These are phyloP conservation scores for Paraphysoderma sedebokerense DNA, from an alignment of 371 early-diverging fungal species.

Conservation along the genomic window DNA sequence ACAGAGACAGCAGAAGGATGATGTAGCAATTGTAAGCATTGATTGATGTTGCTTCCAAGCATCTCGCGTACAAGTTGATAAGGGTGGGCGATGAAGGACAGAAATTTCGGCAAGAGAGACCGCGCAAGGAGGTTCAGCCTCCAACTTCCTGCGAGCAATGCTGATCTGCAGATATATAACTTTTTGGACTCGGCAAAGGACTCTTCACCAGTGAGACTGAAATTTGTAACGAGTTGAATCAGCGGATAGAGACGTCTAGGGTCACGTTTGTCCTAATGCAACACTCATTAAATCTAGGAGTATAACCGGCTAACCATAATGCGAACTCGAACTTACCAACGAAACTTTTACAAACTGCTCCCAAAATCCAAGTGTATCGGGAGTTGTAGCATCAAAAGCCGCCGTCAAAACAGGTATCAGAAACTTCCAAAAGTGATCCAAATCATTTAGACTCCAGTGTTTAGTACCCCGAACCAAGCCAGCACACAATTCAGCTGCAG, in stretches of 20 bases:
- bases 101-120: constrained; percentile 25
- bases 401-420: constrained; percentile 27
- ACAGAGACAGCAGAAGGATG: constrained; percentile 35
- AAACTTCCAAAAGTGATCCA: constrained; percentile 40
- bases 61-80: constrained; percentile 78
- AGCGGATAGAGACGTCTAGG: constrained; percentile 61
- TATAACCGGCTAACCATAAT: neutral
- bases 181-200: constrained; percentile 70
- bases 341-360: constrained; percentile 35
- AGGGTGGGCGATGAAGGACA: constrained; percentile 47
- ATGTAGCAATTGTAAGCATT: constrained; percentile 40
- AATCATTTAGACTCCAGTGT: constrained; percentile 44
- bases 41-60: constrained; percentile 50
- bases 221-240: constrained; percentile 34
- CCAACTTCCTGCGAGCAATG: constrained; percentile 47
- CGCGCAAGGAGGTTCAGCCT: constrained; percentile 28
- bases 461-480: constrained; percentile 72
- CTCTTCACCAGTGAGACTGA: constrained; percentile 48
- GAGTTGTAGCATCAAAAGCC: constrained; percentile 33
- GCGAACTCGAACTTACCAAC: constrained; percentile 5
- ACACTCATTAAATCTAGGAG: neutral
- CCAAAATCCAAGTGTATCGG: constrained; percentile 61
- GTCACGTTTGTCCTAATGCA: constrained; percentile 40
- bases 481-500: constrained; percentile 53
- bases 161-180: constrained; percentile 35